A percentile compares a stretch with the other conserved stretches of the same genome.
phyloP scores from a whole-genome alignment of 2,329 filamentous ascomycete genomes.

The Hypoxylon rubiginosum region DNA sequence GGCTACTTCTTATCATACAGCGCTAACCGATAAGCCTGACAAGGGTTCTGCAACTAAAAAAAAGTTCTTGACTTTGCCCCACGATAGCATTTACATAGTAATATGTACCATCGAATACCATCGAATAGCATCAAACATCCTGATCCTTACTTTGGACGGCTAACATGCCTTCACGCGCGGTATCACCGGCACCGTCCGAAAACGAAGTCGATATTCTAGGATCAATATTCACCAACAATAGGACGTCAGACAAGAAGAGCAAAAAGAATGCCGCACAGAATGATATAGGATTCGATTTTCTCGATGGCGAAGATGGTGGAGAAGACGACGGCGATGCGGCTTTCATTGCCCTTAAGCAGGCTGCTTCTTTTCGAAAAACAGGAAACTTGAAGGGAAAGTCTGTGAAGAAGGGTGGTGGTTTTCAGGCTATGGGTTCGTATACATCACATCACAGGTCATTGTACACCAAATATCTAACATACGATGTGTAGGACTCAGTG shows the following conservation, averaged over 20 bases:
- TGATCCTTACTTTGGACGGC: neutral
- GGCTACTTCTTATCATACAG: conserved; percentile 23
- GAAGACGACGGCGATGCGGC: conserved; percentile 81
- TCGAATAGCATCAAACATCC: neutral
- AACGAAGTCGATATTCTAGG: conserved; percentile 91
- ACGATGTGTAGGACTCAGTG: conserved; percentile 73
- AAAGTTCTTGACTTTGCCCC: conserved; percentile 39
- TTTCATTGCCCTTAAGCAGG: conserved; percentile 90
- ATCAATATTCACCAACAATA: conserved; percentile 77
- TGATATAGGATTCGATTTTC: conserved; percentile 68
- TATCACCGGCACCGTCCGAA: conserved; percentile 88
- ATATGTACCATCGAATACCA: conserved; percentile 7
- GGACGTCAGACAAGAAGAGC: conserved; percentile 60
- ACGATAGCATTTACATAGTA: conserved; percentile 27
- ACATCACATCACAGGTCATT: neutral
- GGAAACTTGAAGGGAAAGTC: conserved; percentile 85
- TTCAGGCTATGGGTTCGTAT: conserved; percentile 87
- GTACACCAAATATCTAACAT: conserved; percentile 3
- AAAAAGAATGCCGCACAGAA: conserved; percentile 55
- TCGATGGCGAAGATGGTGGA: conserved; percentile 67
- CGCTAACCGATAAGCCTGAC: conserved; percentile 26
- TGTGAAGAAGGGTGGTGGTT: conserved; percentile 95
- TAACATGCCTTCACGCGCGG: conserved; percentile 77
- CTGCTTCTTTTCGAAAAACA: conserved; percentile 87
- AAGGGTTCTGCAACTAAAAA: conserved; percentile 30